Evolutionary conservation across 2,329 filamentous ascomycete species (phyloP).

Genomic region (Epichloe coenophiala): DNA sequence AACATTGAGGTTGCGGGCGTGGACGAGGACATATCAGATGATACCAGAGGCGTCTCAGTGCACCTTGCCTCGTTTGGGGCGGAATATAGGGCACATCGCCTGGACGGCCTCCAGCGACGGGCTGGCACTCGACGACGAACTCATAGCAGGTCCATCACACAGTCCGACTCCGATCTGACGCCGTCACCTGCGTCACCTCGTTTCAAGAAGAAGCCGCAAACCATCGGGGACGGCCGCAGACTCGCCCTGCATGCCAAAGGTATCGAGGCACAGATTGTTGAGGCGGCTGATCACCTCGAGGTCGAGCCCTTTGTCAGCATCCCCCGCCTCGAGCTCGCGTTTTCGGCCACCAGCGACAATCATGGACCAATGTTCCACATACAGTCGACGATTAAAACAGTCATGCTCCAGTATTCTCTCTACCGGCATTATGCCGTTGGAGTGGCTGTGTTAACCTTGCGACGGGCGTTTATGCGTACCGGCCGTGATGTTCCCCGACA

Average conservation of each 20-base stretch:
- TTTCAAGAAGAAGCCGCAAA: conserved; percentile 37
- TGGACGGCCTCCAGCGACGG: conserved; percentile 48
- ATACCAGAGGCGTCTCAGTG: conserved; percentile 69
- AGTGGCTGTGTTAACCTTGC: conserved; percentile 64
- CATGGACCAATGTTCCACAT: conserved; percentile 83
- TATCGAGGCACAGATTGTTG: conserved; percentile 81
- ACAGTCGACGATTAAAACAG: conserved; percentile 64
- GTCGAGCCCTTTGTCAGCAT: conserved; percentile 74
- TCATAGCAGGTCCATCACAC: conserved; percentile 56
- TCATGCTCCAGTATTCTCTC: conserved; percentile 80
- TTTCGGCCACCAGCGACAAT: conserved; percentile 73
- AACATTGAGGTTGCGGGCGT: conserved; percentile 83
- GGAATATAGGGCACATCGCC: conserved; percentile 75
- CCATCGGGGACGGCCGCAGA: conserved; percentile 62
- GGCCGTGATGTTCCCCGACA: conserved; percentile 25
- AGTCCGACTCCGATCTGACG: conserved; percentile 51
- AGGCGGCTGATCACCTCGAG: conserved; percentile 73
- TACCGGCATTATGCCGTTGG: conserved; percentile 86
- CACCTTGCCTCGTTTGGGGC: conserved; percentile 80
- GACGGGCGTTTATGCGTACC: conserved; percentile 50
- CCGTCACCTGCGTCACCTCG: conserved; percentile 24
- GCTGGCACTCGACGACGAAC: conserved; percentile 51
- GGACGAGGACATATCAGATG: conserved; percentile 68
- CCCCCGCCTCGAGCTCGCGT: conserved; percentile 73
- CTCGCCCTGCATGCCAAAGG: conserved; percentile 70